Conservation (phyloP, 306 rosid species). For the Nissolia schottii region DNA sequence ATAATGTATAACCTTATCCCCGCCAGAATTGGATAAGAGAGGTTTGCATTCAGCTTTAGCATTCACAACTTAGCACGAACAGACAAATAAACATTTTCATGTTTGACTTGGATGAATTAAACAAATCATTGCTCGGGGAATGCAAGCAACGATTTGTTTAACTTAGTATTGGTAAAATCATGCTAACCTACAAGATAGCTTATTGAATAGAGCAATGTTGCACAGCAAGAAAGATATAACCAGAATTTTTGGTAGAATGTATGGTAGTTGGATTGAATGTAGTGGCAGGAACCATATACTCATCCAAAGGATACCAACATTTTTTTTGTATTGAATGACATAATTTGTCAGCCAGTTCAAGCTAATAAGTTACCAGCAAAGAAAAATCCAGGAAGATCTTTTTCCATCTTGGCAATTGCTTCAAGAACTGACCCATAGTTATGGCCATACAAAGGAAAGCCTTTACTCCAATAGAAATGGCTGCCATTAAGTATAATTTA, state of each 20-base stretch:
- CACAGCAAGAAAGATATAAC: no score
- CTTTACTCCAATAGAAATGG: slow-evolving; percentile 86
- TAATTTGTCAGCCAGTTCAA: neutral
- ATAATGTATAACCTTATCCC: neutral
- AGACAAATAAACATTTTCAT: no score
- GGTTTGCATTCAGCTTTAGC: neutral
- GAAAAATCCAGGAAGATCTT: slow-evolving; percentile 83
- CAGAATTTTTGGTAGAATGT: no score
- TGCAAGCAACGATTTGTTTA: neutral
- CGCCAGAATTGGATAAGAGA: neutral
- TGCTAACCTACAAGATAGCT: no score
- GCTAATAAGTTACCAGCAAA: slow-evolving; percentile 59
- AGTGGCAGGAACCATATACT: no score
- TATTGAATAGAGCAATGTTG: no score
- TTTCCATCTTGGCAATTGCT: slow-evolving; percentile 84
- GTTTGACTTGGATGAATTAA: no score
- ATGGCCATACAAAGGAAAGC: slow-evolving; percentile 82
- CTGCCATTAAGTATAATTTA: slow-evolving; percentile 45
- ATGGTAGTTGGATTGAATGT: no score
- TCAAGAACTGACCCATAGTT: slow-evolving; percentile 70
- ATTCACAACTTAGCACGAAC: neutral
- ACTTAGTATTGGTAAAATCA: no score
- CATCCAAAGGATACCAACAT: neutral
- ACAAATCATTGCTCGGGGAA: no score
- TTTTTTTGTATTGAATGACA: neutral